Evolutionary conservation across 2,329 filamentous ascomycete genomes (phyloP), one percentile per base, ranked within the genome.

Genomic region (Pseudogymnoascus sp.): DNA sequence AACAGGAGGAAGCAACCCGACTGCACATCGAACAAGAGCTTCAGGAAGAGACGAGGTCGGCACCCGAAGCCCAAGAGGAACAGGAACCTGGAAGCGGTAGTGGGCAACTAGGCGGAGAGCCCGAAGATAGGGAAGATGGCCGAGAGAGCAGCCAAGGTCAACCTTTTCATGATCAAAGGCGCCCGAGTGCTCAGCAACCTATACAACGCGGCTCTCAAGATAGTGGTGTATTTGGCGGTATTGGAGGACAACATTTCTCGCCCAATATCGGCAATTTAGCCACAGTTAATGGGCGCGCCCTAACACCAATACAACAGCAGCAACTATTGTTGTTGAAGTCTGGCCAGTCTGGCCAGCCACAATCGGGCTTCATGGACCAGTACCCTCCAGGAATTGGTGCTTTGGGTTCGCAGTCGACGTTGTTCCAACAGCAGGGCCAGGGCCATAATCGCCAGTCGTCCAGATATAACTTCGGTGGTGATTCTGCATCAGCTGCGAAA

Each of bases 61-160:
- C 77, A 14, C 70, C 75, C 21, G 74, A 75, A 44, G 75, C 76
- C 3, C 79, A 82, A 50, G 80, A 81, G 28, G 92, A 96, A 67
- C 91, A 90, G 63, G 88, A 89, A 63, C 85, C 86, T 1, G 92
- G 94, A 74, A 89, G 89, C 68, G 85, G 85, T 12, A 97, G 93
- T 73, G 80, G 94, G 64, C 92, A 95, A 64, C 81, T 97, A 16
- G 93, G 93, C 63, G 93, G 93, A 47, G 93, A 97, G 73, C 93
- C 93, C 0, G 93, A 97, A 73, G 91, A 96, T 68, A 82, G 84
- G 66, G 87, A 91, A 21, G 76, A 77, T 50, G 71, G 75, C 16
- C 78, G 79, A 16, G 82, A 84, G 60, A 42, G 59, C 5, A 38
- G 31, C 16, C 64, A 70, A 31, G 63, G 75, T 40, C 78, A 82